Evolutionary conservation across 306 rosid species (phyloP), one percentile per base, ranked within the genome.

Genomic region (Vicia faba): DNA sequence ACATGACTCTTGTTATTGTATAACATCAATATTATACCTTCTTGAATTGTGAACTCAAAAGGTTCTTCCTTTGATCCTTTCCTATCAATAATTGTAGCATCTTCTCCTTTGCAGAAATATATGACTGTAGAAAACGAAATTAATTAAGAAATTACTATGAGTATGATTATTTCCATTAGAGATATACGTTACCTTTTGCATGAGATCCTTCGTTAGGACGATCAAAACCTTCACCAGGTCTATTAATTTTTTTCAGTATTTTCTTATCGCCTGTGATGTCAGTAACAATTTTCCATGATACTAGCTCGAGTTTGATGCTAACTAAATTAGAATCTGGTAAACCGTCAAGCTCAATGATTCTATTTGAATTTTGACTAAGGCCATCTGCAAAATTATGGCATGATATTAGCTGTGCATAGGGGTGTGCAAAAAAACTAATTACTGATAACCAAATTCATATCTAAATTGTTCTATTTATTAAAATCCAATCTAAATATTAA

Each of bases 21-120:
- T 46, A 61, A 40, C 26, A 65, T 3, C 20, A 61, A 78, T 1
- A 70, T 6, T 14, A 28, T 66, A 84, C 88, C 90, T 83, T 88
- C 86, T 2, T 74, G 80, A 51, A 71, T 78, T 64, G 75, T 74
- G 78, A 83, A 81, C 78, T 71, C 87, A 75, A 66, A 81, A 13
- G 85, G 88, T 76, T 85, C 80, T 51, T 83, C 87, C 41, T 74
- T 55, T 69, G 86, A 69, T 29, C 95, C 95, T 80, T 77, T 85
- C 39, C 55, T 72, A 81, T 85, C 82, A 50, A 79, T 69, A 23
- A 73, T 29, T 14, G 83, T 61, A 38, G 85, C 95, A 61, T 85
- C 91, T 72, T 81, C 73, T 35, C 61, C 68, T 70, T 80, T 88
- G 50, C 87, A 77, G 10, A 33, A 38, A 72, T 83, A 88, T 66